Evolutionary conservation across 192 early-diverging fungal genomes (phyloP).

Genomic region (Coemansia sp.): DNA sequence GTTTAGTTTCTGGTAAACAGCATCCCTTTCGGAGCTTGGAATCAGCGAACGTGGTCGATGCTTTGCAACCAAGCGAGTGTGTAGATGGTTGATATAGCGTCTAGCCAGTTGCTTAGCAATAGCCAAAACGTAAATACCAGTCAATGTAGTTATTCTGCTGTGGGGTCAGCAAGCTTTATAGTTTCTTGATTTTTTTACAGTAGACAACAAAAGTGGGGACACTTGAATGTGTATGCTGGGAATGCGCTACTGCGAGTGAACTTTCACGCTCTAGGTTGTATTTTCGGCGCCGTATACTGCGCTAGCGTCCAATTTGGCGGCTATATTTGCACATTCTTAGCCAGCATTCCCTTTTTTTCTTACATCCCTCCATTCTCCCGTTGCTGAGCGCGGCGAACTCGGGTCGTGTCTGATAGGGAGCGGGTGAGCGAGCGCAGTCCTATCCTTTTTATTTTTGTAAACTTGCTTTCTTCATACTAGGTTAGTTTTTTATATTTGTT

Average conservation of each 20-base stretch:
- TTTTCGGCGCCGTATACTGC: constrained; percentile 7
- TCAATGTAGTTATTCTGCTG: constrained; percentile 60
- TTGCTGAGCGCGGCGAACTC: neutral
- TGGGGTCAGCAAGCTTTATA: constrained; percentile 18
- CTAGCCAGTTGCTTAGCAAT: constrained; percentile 56
- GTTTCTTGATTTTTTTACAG: neutral
- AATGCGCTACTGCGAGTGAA: constrained; percentile 16
- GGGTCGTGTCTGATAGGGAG: neutral
- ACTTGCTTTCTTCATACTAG: neutral
- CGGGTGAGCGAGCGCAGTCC: neutral
- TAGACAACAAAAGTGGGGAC: neutral
- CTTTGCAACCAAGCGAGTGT: neutral
- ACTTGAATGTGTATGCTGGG: constrained; percentile 8
- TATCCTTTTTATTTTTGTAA: neutral
- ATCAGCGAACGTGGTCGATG: neutral
- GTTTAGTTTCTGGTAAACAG: constrained; percentile 19
- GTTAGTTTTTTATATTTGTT: neutral
- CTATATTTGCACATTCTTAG: constrained; percentile 11
- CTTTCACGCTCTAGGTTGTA: neutral
- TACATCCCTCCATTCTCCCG: constrained; percentile 7
- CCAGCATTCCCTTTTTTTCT: neutral
- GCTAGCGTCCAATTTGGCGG: constrained; percentile 2
- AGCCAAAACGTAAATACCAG: constrained; percentile 55
- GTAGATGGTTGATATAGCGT: constrained; percentile 49
- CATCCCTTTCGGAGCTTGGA: neutral